Evolutionary conservation across 176 grass and related monocot species (phyloP).

Genomic region (Eragrostis curvula): DNA sequence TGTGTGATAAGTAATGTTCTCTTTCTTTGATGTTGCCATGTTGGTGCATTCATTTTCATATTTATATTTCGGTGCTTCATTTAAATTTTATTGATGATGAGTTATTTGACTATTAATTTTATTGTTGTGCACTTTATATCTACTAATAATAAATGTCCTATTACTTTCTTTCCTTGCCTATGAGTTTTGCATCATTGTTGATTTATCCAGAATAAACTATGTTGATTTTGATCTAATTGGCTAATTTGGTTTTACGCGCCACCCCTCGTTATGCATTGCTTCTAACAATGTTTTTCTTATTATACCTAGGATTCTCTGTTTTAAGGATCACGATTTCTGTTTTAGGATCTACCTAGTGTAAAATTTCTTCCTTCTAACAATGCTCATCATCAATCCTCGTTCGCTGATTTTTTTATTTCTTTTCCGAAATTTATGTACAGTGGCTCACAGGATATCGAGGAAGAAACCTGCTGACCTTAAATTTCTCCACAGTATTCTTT

Average conservation of each 20-base stretch:
- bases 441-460: conserved; percentile 78
- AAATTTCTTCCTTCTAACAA: conserved; percentile 2
- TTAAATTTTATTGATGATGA: background rate
- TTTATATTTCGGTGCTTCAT: background rate
- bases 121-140: background rate
- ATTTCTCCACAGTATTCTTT: conserved; percentile 91
- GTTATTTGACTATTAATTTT: background rate
- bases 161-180: conserved; percentile 21
- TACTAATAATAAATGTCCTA: background rate
- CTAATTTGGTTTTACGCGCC: conserved; percentile 6
- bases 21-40: background rate
- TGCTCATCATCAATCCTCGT: background rate
- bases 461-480: conserved; percentile 91
- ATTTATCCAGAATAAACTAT: conserved; percentile 31
- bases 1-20: background rate
- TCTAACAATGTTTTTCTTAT: background rate
- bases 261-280: background rate
- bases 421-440: conserved; percentile 53
- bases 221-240: conserved; percentile 16
- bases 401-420: conserved; percentile 32
- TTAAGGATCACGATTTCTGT: background rate
- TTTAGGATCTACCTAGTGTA: too few species aligned
- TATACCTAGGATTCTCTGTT: background rate
- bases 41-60: conserved; percentile 7
- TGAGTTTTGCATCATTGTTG: conserved; percentile 19